A percentile compares a stretch with the other conserved stretches of the same genome.
These are phyloP conservation scores for Fusarium incarnatum DNA, from an alignment of 2,329 filamentous ascomycete genomes.

Conservation along the genomic window DNA sequence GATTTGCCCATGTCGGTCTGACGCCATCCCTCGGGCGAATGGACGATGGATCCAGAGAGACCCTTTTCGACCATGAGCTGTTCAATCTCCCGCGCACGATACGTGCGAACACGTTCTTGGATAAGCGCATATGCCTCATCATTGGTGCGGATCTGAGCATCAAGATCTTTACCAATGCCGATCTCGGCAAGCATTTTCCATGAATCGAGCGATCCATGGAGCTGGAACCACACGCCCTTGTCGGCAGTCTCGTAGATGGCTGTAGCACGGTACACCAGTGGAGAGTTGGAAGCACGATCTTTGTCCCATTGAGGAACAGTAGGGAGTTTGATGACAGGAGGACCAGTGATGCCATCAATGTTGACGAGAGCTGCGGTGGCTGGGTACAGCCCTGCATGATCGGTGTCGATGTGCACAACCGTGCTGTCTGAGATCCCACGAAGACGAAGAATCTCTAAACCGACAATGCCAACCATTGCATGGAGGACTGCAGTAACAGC, in stretches of 20 bases:
- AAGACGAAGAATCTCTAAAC: background rate
- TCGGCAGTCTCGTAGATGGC: constrained; percentile 35
- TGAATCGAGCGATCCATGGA: constrained; percentile 35
- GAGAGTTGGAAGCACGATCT: background rate
- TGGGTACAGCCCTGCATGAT: background rate
- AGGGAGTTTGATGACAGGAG: no score
- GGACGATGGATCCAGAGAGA: background rate
- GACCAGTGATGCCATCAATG: no score
- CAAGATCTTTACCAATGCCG: constrained; percentile 9
- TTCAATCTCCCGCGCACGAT: background rate
- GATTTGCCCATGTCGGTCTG: background rate
- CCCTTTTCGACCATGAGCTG: constrained; percentile 3
- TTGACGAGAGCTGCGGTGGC: no score
- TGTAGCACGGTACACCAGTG: background rate
- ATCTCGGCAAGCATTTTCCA: no score
- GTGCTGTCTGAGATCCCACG: background rate
- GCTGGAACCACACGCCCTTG: background rate
- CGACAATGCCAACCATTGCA: background rate
- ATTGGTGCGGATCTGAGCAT: constrained; percentile 47
- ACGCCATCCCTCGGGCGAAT: background rate
- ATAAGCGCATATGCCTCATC: background rate
- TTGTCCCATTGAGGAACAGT: background rate
- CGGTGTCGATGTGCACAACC: background rate
- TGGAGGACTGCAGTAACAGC: background rate
- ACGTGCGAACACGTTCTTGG: background rate